Base-by-base conservation (phyloP, 768 basidiomycete genomes). In the Clitopilus passeckerianus region DNA sequence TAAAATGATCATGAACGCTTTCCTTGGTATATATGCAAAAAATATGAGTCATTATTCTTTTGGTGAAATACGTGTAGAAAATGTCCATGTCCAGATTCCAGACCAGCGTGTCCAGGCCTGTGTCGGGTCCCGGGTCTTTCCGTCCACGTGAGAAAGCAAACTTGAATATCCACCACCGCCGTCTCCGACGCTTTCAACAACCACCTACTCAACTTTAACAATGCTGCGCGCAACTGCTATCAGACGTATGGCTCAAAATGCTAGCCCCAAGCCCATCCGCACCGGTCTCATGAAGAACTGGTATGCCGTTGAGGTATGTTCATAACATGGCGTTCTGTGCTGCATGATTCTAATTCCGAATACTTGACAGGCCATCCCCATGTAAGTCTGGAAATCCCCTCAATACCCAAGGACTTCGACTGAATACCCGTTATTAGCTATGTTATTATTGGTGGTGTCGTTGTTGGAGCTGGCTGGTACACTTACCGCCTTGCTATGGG, bases 271-370 rank as follows among this genome's bases (percentile, higher is more conserved):
- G 8, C 71, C 70, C 37, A 60, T 76, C 53, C 78, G 77, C 60
- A 78, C 68, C 61, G 57, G 65, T 20, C 74, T 83, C 62, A 77
- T 85, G 79, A 85, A 79, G 72, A 79, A 89, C 73, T 89, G 87
- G 87, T 86, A 80, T 67, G 87, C 89, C 75, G 75, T 87, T 64
- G 89, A 90, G 84, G 86, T 86, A 56, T 16, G 77, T 72, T 59
- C 44, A 53, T 20, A 56, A 59, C 57, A 66, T 46, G 56, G 34
- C 8, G 54, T 58, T 52, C 12, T 37, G 60, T 30, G 59, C 64
- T 57, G 23, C 57, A 24, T 56, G 24, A 52, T 12, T 23, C 10
- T 57, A 20, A 62, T 56, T 56, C 52, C 22, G 30, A 34, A 18
- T 55, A 24, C 22, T 34, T 10, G 24, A 37, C 30, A 83, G 81